These are phyloP conservation scores for Limonium bicolor DNA, from an alignment of 148 eudicot genomes.

Conservation along the genomic window DNA sequence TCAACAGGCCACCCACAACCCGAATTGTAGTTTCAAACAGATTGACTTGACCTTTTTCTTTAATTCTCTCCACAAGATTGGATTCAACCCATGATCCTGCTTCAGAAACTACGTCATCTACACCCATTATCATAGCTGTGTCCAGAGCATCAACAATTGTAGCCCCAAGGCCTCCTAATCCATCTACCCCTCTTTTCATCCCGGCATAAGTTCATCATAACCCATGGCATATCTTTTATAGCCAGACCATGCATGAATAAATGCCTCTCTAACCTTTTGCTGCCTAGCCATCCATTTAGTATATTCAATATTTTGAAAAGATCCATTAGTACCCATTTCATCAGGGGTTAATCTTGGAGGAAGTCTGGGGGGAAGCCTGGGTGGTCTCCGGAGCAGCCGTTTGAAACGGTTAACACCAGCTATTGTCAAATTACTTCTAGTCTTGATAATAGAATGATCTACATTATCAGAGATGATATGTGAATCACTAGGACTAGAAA, in stretches of 20 bases:
- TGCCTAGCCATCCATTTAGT: constrained; percentile 53
- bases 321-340: constrained; percentile 37
- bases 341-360: constrained; percentile 87
- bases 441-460: constrained; percentile 13
- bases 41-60: constrained; percentile 76
- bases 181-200: constrained; percentile 68
- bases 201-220: constrained; percentile 84
- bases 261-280: constrained; percentile 58
- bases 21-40: constrained; percentile 94
- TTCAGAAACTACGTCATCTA: constrained; percentile 63
- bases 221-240: constrained; percentile 78
- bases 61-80: constrained; percentile 60
- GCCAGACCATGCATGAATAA: constrained; percentile 93
- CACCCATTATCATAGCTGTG: constrained; percentile 91
- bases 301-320: constrained; percentile 16
- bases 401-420: constrained; percentile 24
- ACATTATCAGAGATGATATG: constrained; percentile 14
- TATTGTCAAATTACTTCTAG: constrained; percentile 17
- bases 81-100: constrained; percentile 94
- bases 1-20: constrained; percentile 85
- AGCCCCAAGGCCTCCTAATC: constrained; percentile 96
- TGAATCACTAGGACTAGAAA: constrained; percentile 27
- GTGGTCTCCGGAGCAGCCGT: constrained; percentile 52
- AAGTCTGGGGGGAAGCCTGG: constrained; percentile 42
- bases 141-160: constrained; percentile 88